Evolutionary conservation across 1,284 basidiomycete species (phyloP).

Genomic region (Inonotus obliquus): DNA sequence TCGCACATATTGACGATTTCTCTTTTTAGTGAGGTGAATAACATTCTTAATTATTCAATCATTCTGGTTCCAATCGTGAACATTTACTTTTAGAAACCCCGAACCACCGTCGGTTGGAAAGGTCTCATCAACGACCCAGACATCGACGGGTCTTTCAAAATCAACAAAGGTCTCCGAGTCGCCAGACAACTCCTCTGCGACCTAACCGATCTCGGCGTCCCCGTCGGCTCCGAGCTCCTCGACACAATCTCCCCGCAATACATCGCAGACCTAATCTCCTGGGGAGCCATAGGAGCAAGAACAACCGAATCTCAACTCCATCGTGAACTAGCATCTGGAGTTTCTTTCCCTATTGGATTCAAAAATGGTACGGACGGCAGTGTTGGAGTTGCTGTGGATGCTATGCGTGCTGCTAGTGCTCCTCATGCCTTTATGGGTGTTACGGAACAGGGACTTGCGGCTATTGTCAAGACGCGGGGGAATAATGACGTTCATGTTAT

Average conservation of each 20-base stretch:
- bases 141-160: constrained; percentile 92
- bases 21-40: constrained; percentile 14
- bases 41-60: constrained; percentile 21
- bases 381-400: constrained; percentile 83
- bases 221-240: constrained; percentile 92
- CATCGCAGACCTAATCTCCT: constrained; percentile 80
- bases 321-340: constrained; percentile 87
- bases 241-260: constrained; percentile 91
- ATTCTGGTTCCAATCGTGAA: constrained; percentile 16
- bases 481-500: constrained; percentile 94
- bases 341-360: constrained; percentile 94
- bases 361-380: constrained; percentile 98
- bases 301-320: constrained; percentile 95
- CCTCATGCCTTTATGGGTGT: constrained; percentile 99
- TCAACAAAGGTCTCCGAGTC: constrained; percentile 91
- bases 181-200: constrained; percentile 89
- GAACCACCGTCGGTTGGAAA: constrained; percentile 89
- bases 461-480: constrained; percentile 94
- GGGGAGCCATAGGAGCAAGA: constrained; percentile 97
- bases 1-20: background rate
- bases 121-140: constrained; percentile 88
- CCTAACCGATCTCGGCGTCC: constrained; percentile 83
- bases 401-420: constrained; percentile 89
- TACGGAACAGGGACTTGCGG: constrained; percentile 89
- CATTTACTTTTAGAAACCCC: constrained; percentile 57